phyloP scores from a whole-genome alignment of 106 monocot genomes.

The Dendrobium huoshanense region DNA sequence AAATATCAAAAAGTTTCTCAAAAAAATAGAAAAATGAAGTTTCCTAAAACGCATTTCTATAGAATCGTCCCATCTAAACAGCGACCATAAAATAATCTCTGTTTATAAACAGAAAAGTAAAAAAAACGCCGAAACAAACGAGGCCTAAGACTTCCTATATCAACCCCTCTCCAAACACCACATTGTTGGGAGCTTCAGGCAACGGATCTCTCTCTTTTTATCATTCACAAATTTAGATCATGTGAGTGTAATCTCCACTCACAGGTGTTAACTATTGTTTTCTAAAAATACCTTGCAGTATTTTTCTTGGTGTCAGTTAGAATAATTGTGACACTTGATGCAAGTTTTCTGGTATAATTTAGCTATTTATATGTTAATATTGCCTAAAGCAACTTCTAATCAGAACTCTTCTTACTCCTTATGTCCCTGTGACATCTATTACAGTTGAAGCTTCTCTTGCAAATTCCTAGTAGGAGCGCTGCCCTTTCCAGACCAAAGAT shows the following conservation, averaged over 20 bases:
- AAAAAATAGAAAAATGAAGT: no score
- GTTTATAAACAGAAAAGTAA: no score
- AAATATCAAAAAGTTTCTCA: no score
- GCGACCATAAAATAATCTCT: no score
- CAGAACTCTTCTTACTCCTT: neutral
- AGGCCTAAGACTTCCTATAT: neutral
- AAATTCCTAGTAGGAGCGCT: conserved; percentile 35
- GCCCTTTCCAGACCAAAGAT: conserved; percentile 36
- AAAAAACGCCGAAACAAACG: no score
- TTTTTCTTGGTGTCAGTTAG: neutral
- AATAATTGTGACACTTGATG: neutral
- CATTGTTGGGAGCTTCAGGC: neutral
- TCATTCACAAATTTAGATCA: neutral
- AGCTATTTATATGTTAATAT: no score
- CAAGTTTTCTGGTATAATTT: no score
- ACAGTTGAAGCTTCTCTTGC: conserved; percentile 56
- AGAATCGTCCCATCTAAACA: no score
- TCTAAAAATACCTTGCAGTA: neutral
- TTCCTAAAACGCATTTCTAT: no score
- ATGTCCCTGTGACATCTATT: neutral
- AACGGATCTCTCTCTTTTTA: neutral
- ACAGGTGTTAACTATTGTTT: neutral
- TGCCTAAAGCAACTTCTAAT: no score
- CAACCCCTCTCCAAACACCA: neutral
- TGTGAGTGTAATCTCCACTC: neutral